Percentiles rank a stretch among this genome's conserved stretches.
phyloP scores from a whole-genome alignment of 345 rosid genomes.

The Crucihimalaya himalaica region DNA sequence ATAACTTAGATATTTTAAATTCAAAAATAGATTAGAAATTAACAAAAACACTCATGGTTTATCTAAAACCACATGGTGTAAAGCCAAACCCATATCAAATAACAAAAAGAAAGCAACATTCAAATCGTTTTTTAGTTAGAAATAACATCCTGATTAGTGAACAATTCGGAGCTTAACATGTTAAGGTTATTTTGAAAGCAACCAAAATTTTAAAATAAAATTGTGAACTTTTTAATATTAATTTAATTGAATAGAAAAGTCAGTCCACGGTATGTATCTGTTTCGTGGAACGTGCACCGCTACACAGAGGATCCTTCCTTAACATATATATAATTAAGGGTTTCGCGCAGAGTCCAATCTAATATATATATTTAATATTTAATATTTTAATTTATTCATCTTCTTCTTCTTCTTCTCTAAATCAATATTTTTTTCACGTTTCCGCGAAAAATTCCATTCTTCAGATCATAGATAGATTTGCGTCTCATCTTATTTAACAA shows the following conservation, averaged over 20 bases:
- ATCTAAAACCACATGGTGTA: too few relatives aligned
- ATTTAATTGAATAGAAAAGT: background rate
- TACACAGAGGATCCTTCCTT: background rate
- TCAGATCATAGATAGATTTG: slow-evolving; percentile 10
- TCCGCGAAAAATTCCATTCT: slow-evolving; percentile 24
- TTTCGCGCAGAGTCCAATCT: slow-evolving; percentile 25
- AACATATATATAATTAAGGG: background rate
- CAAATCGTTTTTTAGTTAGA: too few relatives aligned
- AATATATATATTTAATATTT: too few relatives aligned
- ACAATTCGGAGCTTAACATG: too few relatives aligned
- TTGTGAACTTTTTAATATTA: too few relatives aligned
- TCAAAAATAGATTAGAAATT: too few relatives aligned
- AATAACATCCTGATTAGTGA: background rate
- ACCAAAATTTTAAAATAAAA: too few relatives aligned
- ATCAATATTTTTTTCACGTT: slow-evolving; percentile 16
- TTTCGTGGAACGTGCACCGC: slow-evolving; percentile 14
- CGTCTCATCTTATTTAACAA: background rate
- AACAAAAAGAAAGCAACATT: too few relatives aligned
- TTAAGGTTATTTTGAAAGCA: too few relatives aligned
- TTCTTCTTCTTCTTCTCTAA: slow-evolving; percentile 3
- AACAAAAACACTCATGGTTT: too few relatives aligned
- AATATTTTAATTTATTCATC: background rate
- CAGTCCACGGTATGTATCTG: background rate
- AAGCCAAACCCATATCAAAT: too few relatives aligned
- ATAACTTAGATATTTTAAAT: too few relatives aligned